A percentile compares a stretch with the other conserved stretches of the same genome.
These are phyloP conservation scores for Trametes polyzona DNA, from an alignment of 1,284 basidiomycete genomes.

Conservation along the genomic window DNA sequence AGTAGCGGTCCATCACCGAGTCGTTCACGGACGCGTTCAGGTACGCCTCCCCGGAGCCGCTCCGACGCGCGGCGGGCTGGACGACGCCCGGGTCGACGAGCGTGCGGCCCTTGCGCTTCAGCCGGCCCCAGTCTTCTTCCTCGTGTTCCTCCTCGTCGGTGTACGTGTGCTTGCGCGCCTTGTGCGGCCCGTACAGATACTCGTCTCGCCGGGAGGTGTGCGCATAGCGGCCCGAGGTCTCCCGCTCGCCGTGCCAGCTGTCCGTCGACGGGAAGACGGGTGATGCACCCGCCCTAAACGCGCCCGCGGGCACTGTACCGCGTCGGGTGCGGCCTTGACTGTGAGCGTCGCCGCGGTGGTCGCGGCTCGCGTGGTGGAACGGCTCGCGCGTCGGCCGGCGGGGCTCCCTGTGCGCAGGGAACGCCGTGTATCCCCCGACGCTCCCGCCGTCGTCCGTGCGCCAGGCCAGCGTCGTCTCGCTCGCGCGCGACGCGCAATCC, in stretches of 20 bases:
- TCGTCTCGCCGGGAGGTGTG: background rate
- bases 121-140: conserved; percentile 8
- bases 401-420: conserved; percentile 14
- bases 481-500: background rate
- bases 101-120: conserved; percentile 7
- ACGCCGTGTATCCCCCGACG: conserved; percentile 4
- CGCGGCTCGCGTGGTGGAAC: conserved; percentile 15
- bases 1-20: conserved; percentile 27
- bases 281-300: conserved; percentile 23
- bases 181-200: background rate
- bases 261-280: conserved; percentile 17
- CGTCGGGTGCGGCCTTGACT: background rate
- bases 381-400: conserved; percentile 29
- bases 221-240: background rate
- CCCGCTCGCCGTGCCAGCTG: background rate
- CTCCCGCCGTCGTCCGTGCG: conserved; percentile 7
- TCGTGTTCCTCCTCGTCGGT: background rate
- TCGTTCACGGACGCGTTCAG: conserved; percentile 26
- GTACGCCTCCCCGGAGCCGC: conserved; percentile 5
- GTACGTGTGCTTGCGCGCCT: no score
- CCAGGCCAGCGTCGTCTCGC: conserved; percentile 19
- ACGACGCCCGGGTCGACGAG: conserved; percentile 12
- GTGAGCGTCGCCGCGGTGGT: no score
- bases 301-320: conserved; percentile 23
- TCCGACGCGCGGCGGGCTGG: background rate